phyloP scores from a whole-genome alignment of 2,329 filamentous ascomycete species.

The Remersonia thermophila region DNA sequence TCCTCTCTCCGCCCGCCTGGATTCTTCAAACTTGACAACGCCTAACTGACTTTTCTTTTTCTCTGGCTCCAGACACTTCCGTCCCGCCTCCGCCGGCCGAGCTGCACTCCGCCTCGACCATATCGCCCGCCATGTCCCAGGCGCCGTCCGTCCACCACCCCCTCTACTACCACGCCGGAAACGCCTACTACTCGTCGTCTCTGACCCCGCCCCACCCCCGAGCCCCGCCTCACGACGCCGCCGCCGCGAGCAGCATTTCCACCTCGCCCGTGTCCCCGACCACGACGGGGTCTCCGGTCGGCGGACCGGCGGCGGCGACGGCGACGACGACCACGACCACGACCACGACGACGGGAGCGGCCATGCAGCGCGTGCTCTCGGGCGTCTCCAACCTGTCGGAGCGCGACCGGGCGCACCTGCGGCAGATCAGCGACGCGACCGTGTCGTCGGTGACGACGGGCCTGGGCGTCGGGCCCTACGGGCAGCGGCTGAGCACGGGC shows the following conservation, averaged over 20 bases:
- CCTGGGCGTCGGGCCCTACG: too few species aligned
- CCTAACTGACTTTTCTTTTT: too few species aligned
- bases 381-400: slow-evolving; percentile 31
- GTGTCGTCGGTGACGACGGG: slow-evolving; percentile 23
- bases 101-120: slow-evolving; percentile 33
- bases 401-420: slow-evolving; percentile 27
- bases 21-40: too few species aligned
- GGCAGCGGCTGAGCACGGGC: too few species aligned
- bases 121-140: slow-evolving; percentile 26
- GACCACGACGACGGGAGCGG: too few species aligned
- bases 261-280: slow-evolving; percentile 3
- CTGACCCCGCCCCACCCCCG: neutral
- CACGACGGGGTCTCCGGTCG: slow-evolving; percentile 1
- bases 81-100: slow-evolving; percentile 26
- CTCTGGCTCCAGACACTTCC: slow-evolving; percentile 32
- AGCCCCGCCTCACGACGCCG: slow-evolving; percentile 1
- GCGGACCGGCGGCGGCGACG: slow-evolving; percentile 7
- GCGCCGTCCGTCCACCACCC: slow-evolving; percentile 19
- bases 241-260: slow-evolving; percentile 1
- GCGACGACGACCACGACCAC: too few species aligned
- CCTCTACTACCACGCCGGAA: slow-evolving; percentile 18
- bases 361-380: slow-evolving; percentile 24
- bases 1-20: too few species aligned
- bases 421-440: slow-evolving; percentile 30
- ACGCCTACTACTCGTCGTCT: neutral